Base-by-base conservation (phyloP, 106 monocot genomes). In the Amphibolis antarctica region DNA sequence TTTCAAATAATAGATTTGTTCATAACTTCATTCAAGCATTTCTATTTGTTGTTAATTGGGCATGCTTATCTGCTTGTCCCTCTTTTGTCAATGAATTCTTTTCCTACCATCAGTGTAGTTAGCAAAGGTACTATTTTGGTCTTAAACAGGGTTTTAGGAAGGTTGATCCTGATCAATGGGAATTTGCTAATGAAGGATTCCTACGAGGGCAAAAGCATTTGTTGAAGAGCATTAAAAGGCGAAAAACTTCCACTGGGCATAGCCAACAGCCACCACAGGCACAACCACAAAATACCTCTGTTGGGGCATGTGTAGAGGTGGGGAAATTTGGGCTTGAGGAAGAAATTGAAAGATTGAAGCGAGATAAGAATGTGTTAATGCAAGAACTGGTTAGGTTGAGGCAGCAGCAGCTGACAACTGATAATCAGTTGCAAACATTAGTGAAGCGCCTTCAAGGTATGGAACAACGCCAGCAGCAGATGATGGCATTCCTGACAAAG, bases 401-500 rank as follows among this genome's bases (percentile, higher is more conserved):
- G 42, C 84, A 80, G 49, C 77, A 85, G 2, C 84, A 85, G 52
- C 77, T 77, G 55, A 51, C 59, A 9, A 64, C 80, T 1, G 77
- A 85, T 24, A 53, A 46, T 68, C 71, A 80, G 23, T 36, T 85
- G 5, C 62, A 68, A 6, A 69, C 42, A 0, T 20, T 85, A 52
- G 57, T 69, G 18, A 70, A 75, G 5, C 68, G 75, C 22, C 67
- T 85, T 11, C 71, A 78, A 9, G 60, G 44, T 6, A 85, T 85
- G 85, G 85, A 85, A 42, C 80, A 80, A 51, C 71, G 69, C 12
- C 84, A 85, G 48, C 80, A 77, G 43, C 75, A 80, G 44, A 85
- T 82, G 67, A 25, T 82, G 45, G 78, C 82, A 42, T 78, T 82
- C 36, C 42, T 82, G 17, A 78, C 82, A 18, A 75, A 77, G 78